A percentile compares a stretch with the other conserved stretches of the same genome.
Conservation (phyloP, 345 rosid genomes). For the Microthlaspi erraticum region DNA sequence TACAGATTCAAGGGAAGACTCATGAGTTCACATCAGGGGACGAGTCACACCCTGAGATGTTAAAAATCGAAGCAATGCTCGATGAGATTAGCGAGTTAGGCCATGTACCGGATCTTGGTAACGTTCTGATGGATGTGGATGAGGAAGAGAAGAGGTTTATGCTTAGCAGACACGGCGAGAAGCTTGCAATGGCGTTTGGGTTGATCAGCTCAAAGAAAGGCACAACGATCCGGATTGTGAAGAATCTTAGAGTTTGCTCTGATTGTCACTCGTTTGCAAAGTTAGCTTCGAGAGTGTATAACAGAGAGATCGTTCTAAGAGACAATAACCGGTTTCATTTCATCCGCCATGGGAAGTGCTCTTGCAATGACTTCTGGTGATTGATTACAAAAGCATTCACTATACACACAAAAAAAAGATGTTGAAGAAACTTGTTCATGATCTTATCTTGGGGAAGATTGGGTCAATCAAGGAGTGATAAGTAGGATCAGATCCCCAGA, state of each 20-base stretch:
- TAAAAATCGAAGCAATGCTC: slow-evolving; percentile 52
- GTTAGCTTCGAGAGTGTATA: slow-evolving; percentile 50
- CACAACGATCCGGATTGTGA: slow-evolving; percentile 53
- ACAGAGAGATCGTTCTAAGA: slow-evolving; percentile 56
- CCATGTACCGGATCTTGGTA: slow-evolving; percentile 58
- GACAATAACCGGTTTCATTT: slow-evolving; percentile 67
- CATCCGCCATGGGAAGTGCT: slow-evolving; percentile 56
- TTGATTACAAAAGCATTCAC: slow-evolving; percentile 29
- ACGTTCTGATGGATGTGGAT: slow-evolving; percentile 62
- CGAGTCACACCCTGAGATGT: slow-evolving; percentile 62
- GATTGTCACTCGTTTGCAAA: slow-evolving; percentile 69
- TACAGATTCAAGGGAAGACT: slow-evolving; percentile 49
- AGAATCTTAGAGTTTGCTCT: slow-evolving; percentile 65
- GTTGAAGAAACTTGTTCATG: slow-evolving; percentile 25
- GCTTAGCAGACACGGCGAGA: slow-evolving; percentile 67
- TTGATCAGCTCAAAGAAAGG: slow-evolving; percentile 56
- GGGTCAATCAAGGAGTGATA: slow-evolving; percentile 64
- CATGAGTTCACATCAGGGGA: slow-evolving; percentile 66
- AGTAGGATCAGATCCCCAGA: slow-evolving; percentile 71
- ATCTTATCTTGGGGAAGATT: slow-evolving; percentile 47
- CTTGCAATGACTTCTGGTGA: slow-evolving; percentile 63
- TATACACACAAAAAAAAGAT: slow-evolving; percentile 14
- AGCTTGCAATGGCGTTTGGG: slow-evolving; percentile 63
- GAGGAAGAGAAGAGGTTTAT: slow-evolving; percentile 56
- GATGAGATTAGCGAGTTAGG: slow-evolving; percentile 53